Percentiles rank a stretch among this genome's conserved stretches.
Conservation (phyloP, 768 basidiomycete genomes). For the Pleurotus eryngii region DNA sequence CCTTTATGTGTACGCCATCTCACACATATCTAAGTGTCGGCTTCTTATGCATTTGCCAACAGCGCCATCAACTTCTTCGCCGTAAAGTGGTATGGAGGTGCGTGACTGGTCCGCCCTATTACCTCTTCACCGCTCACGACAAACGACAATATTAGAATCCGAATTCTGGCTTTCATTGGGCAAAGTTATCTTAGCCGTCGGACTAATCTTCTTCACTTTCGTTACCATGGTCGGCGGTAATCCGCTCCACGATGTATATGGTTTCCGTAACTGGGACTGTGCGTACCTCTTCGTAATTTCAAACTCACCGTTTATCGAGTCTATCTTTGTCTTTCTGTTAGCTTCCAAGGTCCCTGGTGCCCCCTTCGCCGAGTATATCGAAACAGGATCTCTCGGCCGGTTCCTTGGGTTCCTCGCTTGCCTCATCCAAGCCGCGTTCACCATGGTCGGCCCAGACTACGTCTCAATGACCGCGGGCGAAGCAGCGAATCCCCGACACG, state of each 20-base stretch:
- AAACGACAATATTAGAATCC: slow-evolving; percentile 32
- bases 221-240: slow-evolving; percentile 62
- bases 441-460: slow-evolving; percentile 58
- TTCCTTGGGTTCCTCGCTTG: slow-evolving; percentile 66
- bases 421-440: slow-evolving; percentile 59
- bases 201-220: slow-evolving; percentile 53
- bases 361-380: slow-evolving; percentile 56
- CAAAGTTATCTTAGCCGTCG: slow-evolving; percentile 44
- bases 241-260: slow-evolving; percentile 49
- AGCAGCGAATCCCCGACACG: slow-evolving; percentile 63
- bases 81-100: slow-evolving; percentile 48
- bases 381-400: slow-evolving; percentile 49
- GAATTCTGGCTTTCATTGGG: slow-evolving; percentile 56
- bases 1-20: slow-evolving; percentile 34
- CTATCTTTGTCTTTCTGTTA: slow-evolving; percentile 13
- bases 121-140: neutral
- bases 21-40: neutral
- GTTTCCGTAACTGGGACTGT: slow-evolving; percentile 54
- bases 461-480: slow-evolving; percentile 68
- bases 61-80: slow-evolving; percentile 47
- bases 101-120: slow-evolving; percentile 1
- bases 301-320: neutral
- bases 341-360: slow-evolving; percentile 43
- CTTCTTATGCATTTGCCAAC: neutral
- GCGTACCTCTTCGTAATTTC: slow-evolving; percentile 11